phyloP scores from a whole-genome alignment of 352 stramenopile genomes.

The Aphanomyces euteiches region DNA sequence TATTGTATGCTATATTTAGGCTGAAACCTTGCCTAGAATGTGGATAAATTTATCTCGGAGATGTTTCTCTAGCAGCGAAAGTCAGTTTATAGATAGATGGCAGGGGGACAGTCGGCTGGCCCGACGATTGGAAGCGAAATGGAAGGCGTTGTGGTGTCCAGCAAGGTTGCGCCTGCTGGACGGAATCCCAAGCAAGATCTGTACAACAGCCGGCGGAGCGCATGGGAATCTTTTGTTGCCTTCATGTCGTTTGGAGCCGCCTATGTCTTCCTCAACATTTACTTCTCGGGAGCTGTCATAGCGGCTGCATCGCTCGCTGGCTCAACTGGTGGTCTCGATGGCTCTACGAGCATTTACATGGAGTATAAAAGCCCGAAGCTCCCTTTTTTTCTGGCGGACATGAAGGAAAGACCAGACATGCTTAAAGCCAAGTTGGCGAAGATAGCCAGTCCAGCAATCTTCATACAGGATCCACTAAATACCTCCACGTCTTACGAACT shows the following conservation, averaged over 20 bases:
- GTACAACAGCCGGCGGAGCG: neutral
- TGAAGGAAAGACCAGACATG: neutral
- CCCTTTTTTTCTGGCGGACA: neutral
- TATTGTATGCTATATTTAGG: too few species aligned
- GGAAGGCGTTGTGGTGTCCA: neutral
- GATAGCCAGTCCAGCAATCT: neutral
- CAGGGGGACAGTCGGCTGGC: too few species aligned
- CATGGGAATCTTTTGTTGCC: neutral
- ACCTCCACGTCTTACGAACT: neutral
- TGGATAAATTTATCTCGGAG: too few species aligned
- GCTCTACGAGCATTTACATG: neutral
- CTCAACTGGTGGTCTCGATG: neutral
- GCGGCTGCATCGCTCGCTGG: neutral
- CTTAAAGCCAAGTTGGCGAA: neutral
- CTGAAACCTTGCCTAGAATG: too few species aligned
- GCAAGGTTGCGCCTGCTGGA: neutral
- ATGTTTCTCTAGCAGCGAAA: too few species aligned
- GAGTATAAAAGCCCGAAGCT: neutral
- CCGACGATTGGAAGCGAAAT: too few species aligned
- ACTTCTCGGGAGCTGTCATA: neutral
- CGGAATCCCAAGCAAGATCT: neutral
- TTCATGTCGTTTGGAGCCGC: neutral
- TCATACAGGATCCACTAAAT: neutral
- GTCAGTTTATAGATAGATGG: too few species aligned
- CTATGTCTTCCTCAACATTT: neutral